Evolutionary conservation across 805 yeast species (phyloP).

Genomic region (Wickerhamiella siamensis): DNA sequence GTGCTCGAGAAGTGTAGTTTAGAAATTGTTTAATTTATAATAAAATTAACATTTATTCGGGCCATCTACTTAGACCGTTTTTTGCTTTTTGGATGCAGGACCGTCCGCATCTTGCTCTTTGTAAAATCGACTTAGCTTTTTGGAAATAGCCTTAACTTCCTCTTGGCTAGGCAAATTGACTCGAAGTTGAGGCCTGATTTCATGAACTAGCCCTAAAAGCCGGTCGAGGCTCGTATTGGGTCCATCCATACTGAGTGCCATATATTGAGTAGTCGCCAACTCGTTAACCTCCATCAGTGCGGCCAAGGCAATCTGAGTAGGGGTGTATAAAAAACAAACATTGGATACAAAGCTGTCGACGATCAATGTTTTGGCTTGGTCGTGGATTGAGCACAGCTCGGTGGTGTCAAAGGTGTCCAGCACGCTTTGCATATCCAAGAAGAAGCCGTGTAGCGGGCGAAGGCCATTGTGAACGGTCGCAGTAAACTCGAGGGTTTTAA

Average conservation of each 20-base stretch:
- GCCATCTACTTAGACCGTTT: too few species aligned
- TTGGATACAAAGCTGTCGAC: conserved; percentile 64
- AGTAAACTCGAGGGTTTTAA: conserved; percentile 65
- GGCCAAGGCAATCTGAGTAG: conserved; percentile 91
- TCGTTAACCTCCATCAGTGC: conserved; percentile 58
- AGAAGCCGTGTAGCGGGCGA: conserved; percentile 86
- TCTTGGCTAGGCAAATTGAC: conserved; percentile 19
- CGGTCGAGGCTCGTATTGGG: conserved; percentile 16
- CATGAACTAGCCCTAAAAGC: conserved; percentile 18
- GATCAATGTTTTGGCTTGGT: conserved; percentile 49
- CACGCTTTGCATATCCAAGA: conserved; percentile 62
- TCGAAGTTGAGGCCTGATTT: conserved; percentile 17
- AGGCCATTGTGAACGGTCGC: conserved; percentile 78
- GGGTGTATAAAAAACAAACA: conserved; percentile 63
- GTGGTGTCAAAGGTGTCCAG: conserved; percentile 31
- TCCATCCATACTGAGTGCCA: conserved; percentile 41
- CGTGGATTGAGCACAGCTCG: conserved; percentile 55
- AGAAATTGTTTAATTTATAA: too few species aligned
- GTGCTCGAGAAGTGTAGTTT: too few species aligned
- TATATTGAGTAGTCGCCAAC: conserved; percentile 48
- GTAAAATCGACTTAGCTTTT: conserved; percentile 21
- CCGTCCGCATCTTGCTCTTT: not conserved
- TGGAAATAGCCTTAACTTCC: conserved; percentile 23
- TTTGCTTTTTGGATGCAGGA: not conserved
- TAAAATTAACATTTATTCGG: too few species aligned